These are phyloP conservation scores for Meredithiella fracta DNA, from an alignment of 2,329 filamentous ascomycete genomes.

Conservation along the genomic window DNA sequence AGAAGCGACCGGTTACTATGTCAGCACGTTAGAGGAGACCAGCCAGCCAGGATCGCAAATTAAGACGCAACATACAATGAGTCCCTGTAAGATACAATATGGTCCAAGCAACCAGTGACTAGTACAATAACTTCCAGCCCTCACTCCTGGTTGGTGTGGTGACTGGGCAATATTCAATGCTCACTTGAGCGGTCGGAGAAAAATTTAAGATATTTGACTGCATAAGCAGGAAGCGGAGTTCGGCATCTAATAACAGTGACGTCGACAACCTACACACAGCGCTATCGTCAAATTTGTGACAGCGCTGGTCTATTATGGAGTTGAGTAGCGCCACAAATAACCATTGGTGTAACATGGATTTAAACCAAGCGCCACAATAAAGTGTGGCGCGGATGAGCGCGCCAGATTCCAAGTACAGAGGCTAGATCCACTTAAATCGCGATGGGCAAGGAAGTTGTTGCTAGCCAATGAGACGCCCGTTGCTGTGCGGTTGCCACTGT, in stretches of 20 bases:
- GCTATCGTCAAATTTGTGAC: constrained; percentile 12
- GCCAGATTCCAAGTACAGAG: constrained; percentile 2
- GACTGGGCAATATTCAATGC: background rate
- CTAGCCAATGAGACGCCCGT: constrained; percentile 32
- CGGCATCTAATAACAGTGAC: background rate
- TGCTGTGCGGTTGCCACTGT: constrained; percentile 41
- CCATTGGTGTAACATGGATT: background rate
- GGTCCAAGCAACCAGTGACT: constrained; percentile 7
- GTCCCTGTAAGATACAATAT: constrained; percentile 5
- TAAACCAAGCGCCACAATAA: constrained; percentile 5
- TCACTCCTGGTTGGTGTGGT: background rate
- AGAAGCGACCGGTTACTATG: constrained; percentile 4
- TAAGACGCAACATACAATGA: constrained; percentile 9
- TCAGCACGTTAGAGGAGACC: constrained; percentile 4
- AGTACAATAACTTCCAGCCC: constrained; percentile 1
- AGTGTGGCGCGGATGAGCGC: constrained; percentile 7
- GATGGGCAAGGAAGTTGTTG: constrained; percentile 7
- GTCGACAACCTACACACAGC: background rate
- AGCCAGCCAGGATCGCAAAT: constrained; percentile 8
- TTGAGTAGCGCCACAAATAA: constrained; percentile 8
- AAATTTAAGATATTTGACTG: background rate
- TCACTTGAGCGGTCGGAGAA: background rate
- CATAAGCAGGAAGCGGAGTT: background rate
- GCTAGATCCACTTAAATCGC: constrained; percentile 13
- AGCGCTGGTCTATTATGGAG: constrained; percentile 6